Conservation (phyloP, 169 alveolate genomes). For the Plasmodium yoelii region DNA sequence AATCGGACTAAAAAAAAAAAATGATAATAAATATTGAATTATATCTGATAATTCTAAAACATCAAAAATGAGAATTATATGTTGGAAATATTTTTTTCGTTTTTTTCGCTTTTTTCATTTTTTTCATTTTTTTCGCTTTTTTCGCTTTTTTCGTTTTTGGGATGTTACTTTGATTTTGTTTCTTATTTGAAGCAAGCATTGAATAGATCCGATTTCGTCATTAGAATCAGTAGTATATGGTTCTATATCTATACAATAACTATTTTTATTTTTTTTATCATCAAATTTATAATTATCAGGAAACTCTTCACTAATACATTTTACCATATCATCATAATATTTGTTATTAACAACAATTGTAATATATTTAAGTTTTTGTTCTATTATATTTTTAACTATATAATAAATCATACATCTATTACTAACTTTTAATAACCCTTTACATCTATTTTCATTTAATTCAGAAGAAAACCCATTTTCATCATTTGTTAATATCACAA, state of each 20-base stretch:
- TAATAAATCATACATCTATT: constrained; percentile 52
- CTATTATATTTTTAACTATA: constrained; percentile 47
- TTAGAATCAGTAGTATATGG: constrained; percentile 20
- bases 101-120: too few species aligned
- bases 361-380: constrained; percentile 49
- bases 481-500: constrained; percentile 44
- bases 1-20: constrained; percentile 28
- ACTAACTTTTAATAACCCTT: constrained; percentile 48
- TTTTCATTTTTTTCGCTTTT: too few species aligned
- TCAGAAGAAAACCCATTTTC: constrained; percentile 63
- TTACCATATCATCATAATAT: constrained; percentile 60
- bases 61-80: neutral
- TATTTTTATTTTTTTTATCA: constrained; percentile 44
- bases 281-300: constrained; percentile 52
- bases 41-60: neutral
- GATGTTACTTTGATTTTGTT: constrained; percentile 31
- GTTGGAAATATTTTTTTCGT: neutral
- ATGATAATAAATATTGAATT: neutral
- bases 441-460: constrained; percentile 48
- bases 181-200: constrained; percentile 37
- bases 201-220: constrained; percentile 64
- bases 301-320: constrained; percentile 33
- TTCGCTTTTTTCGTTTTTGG: too few species aligned
- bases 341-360: constrained; percentile 49
- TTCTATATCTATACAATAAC: constrained; percentile 62